Evolutionary conservation across 2,329 filamentous ascomycete species (phyloP), one percentile per base, ranked within the genome.

Genomic region (Tolypocladium sp.): DNA sequence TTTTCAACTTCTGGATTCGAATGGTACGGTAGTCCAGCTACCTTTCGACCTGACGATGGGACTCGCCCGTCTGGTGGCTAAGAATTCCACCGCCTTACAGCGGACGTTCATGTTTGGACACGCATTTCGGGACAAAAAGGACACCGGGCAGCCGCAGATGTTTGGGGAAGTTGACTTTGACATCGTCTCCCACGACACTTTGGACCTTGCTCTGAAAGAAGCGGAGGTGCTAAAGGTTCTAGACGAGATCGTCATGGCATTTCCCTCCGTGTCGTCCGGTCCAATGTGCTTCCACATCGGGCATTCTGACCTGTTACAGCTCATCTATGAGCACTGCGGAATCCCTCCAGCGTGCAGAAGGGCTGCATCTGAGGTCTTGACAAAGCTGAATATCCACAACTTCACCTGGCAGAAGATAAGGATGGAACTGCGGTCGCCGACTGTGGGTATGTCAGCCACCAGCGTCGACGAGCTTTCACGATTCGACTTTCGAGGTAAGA

Each of bases 121-220:
- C 40, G 92, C 97, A 1, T 97, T 91, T 69, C 85, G 94, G 46
- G 90, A 95, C 63, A 86, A 83, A 53, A 80, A 86, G 55, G 87
- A 86, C 58, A 92, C 91, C 9, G 90, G 91, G 2, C 90, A 96
- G 65, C 94, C 94, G 8, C 82, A 83, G 59, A 89, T 88, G 67
- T 89, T 91, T 70, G 89, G 90, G 12, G 94, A 97, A 70, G 92
- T 95, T 2, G 92, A 97, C 71, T 99, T 97, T 71, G 94, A 99
- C 73, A 92, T 99, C 61, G 83, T 96, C n/a, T 93, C 92, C 0
- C 83, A 85, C 52, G 87, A 92, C 65, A 88, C 88, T 1, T 74
- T 92, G 6, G 92, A 97, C 67, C 78, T 96, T 53, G 88, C 92
- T 1, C 73, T 97, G 59, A 95, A 96, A 68, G 94, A 99, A 73